phyloP scores from a whole-genome alignment of 2,329 filamentous ascomycete species.

The Fusarium caatingaense region DNA sequence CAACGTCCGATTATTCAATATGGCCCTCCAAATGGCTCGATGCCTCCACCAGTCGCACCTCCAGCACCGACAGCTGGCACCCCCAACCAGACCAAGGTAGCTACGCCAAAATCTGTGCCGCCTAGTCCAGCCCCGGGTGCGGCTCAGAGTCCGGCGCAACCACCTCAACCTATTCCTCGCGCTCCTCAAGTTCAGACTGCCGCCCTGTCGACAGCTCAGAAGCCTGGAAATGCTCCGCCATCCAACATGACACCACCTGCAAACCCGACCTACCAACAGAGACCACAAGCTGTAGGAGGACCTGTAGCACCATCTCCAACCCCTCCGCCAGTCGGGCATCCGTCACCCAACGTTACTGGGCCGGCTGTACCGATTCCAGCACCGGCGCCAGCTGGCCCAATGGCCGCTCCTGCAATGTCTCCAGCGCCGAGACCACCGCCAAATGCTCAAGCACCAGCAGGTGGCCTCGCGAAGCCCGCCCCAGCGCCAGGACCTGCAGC shows the following conservation, averaged over 20 bases:
- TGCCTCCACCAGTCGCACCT: constrained; percentile 64
- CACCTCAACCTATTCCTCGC: constrained; percentile 31
- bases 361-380: constrained; percentile 35
- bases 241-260: constrained; percentile 27
- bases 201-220: constrained; percentile 25
- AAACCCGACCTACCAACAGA: constrained; percentile 37
- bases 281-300: constrained; percentile 26
- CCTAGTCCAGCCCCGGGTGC: constrained; percentile 37
- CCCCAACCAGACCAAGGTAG: constrained; percentile 35
- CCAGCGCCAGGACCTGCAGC: constrained; percentile 25
- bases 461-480: constrained; percentile 32
- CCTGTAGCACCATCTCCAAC: constrained; percentile 38
- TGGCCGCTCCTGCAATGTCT: constrained; percentile 41
- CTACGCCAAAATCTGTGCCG: constrained; percentile 31
- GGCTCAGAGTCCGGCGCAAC: constrained; percentile 34
- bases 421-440: constrained; percentile 41
- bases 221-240: constrained; percentile 28
- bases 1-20: constrained; percentile 72
- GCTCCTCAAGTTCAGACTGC: constrained; percentile 25
- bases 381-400: constrained; percentile 41
- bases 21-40: constrained; percentile 70
- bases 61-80: constrained; percentile 46
- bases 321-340: constrained; percentile 38
- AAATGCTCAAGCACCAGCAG: constrained; percentile 30
- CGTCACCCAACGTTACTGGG: constrained; percentile 37